These are phyloP conservation scores for Didymella pinodella DNA, from an alignment of 2,329 filamentous ascomycete species.

Conservation along the genomic window DNA sequence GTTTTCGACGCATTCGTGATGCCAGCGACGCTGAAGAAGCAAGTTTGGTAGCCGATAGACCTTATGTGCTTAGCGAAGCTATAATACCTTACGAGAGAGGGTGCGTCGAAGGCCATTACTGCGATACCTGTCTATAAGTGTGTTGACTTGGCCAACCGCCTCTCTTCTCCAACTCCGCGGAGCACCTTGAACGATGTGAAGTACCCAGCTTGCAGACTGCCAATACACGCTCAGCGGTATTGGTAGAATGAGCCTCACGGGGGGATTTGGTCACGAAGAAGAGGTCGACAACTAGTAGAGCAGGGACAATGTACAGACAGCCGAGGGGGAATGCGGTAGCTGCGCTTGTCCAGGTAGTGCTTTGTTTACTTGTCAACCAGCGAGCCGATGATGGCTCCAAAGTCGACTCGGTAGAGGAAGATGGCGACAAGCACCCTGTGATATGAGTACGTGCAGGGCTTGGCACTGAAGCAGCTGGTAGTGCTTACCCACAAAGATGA, in stretches of 20 bases:
- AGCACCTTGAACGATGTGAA: slow-evolving; percentile 40
- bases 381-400: slow-evolving; percentile 59
- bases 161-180: slow-evolving; percentile 39
- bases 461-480: not conserved
- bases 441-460: slow-evolving; percentile 27
- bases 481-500: slow-evolving; percentile 40
- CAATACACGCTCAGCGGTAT: not conserved
- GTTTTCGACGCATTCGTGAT: slow-evolving; percentile 53
- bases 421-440: slow-evolving; percentile 55
- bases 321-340: slow-evolving; percentile 57
- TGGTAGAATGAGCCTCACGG: slow-evolving; percentile 7
- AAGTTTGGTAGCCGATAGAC: slow-evolving; percentile 60
- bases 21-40: slow-evolving; percentile 47
- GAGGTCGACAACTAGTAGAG: slow-evolving; percentile 53
- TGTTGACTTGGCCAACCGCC: slow-evolving; percentile 60
- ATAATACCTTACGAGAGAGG: slow-evolving; percentile 61
- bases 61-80: slow-evolving; percentile 55
- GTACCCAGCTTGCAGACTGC: slow-evolving; percentile 47
- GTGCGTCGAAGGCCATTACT: slow-evolving; percentile 60
- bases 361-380: slow-evolving; percentile 43
- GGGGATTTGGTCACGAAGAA: slow-evolving; percentile 49
- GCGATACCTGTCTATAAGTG: slow-evolving; percentile 60
- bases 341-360: slow-evolving; percentile 26
- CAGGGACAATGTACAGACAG: slow-evolving; percentile 62
- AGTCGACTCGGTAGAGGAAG: slow-evolving; percentile 60